phyloP scores from a whole-genome alignment of 257 asterid genomes.

The Solanum paucissectum region DNA sequence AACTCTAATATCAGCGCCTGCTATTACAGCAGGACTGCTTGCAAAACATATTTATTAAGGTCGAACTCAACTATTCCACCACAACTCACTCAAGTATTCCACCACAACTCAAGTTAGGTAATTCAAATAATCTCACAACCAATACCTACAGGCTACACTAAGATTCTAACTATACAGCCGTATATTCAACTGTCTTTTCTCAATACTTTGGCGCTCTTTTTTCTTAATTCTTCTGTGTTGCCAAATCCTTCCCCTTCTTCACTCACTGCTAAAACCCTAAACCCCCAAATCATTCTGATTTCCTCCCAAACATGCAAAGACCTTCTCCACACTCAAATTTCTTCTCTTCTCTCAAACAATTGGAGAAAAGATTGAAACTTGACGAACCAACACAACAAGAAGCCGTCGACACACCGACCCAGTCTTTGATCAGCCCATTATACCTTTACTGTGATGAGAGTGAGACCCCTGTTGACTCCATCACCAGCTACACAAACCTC shows the following conservation, averaged over 20 bases:
- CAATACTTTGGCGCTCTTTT: background rate
- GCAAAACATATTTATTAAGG: no score
- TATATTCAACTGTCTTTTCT: background rate
- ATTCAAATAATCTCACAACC: background rate
- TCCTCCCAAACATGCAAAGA: background rate
- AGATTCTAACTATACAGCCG: background rate
- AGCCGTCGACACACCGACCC: constrained; percentile 2
- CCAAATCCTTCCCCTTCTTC: background rate
- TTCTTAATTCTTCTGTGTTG: background rate
- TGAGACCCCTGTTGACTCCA: background rate
- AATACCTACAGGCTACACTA: no score
- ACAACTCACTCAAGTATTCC: no score
- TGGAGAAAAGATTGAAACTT: constrained; percentile 52
- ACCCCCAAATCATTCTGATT: background rate
- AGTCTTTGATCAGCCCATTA: constrained; percentile 37
- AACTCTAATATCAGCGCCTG: background rate
- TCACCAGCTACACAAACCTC: constrained; percentile 10
- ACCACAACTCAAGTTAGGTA: no score
- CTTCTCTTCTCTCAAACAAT: constrained; percentile 46
- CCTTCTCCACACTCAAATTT: constrained; percentile 23
- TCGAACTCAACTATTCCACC: no score
- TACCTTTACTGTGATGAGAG: constrained; percentile 24
- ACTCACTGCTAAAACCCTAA: background rate
- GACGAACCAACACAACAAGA: constrained; percentile 13
- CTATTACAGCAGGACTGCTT: no score